Evolutionary conservation across 192 early-diverging fungal genomes (phyloP), one percentile per base, ranked within the genome.

Genomic region (Coemansia sp.): DNA sequence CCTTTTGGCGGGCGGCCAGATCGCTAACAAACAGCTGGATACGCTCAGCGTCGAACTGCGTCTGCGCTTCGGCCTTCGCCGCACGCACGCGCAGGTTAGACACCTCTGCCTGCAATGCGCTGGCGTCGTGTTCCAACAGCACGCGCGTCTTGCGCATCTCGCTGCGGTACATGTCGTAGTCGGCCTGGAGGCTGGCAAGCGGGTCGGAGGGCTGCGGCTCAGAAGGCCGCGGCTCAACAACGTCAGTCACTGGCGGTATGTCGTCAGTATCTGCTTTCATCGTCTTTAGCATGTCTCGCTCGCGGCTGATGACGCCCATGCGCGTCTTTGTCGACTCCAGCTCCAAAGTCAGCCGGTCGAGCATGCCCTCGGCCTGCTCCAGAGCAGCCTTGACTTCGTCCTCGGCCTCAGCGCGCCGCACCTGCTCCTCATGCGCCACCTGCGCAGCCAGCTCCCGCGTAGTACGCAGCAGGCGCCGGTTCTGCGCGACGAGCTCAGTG

Each of bases 91-190:
- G 78, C n/a, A 88, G 79, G 27, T 90, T 87, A 2, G 85, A 87
- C 40, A 86, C 86, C 51, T 91, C 88, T 1, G 71, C 41, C 49
- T 88, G 86, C 9, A 88, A 62, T 61, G 74, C 72, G 34, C 86
- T 80, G 34, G 88, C 63, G 22, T 88, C 84, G 16, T 59, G 72
- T 71, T 90, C 90, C 12, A 92, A 78, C 55, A 80, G 75, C 44
- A 77, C 72, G 33, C 79, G 87, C 63, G 91, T 90, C 13, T 77
- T 79, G 18, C 85, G 86, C 10, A 85, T 85, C 73, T 94, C 91
- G 54, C 77, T 85, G 52, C 88, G 82, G 75, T 90, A 93, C 9
- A 76, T 72, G 64, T 93, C 90, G 77, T 88, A 92, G 33, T 90
- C 87, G 49, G 73, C 68, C 77, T 91, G 89, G 15, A 90, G 84